A percentile compares a stretch with the other conserved stretches of the same genome.
phyloP scores from a whole-genome alignment of 2,329 filamentous ascomycete species.

The Fusarium chaquense region DNA sequence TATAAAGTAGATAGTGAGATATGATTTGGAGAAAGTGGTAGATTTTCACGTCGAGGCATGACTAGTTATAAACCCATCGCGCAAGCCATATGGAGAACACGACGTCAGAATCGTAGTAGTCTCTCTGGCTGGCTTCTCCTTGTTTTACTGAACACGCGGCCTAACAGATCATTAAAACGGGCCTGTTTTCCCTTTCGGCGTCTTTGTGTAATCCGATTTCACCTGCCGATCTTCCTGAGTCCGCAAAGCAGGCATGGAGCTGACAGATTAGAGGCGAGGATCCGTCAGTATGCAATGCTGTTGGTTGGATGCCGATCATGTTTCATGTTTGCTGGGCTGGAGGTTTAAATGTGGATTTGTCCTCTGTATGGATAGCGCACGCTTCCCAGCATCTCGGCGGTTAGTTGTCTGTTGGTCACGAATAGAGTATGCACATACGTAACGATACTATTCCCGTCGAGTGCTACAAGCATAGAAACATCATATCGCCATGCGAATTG shows the following conservation, averaged over 20 bases:
- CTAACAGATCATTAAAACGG: slow-evolving; percentile 34
- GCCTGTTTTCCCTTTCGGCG: slow-evolving; percentile 17
- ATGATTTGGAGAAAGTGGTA: background rate
- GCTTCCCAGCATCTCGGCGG: background rate
- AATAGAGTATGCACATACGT: too few relatives aligned
- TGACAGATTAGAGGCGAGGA: slow-evolving; percentile 25
- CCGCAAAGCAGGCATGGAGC: slow-evolving; percentile 27
- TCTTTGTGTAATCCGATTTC: slow-evolving; percentile 29
- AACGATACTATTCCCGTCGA: slow-evolving; percentile 13
- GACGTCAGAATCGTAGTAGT: slow-evolving; percentile 30
- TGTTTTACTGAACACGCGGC: slow-evolving; percentile 35
- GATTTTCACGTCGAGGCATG: slow-evolving; percentile 11
- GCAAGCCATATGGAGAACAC: slow-evolving; percentile 33
- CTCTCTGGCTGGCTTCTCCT: slow-evolving; percentile 6
- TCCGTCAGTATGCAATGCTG: slow-evolving; percentile 11
- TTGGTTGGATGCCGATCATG: slow-evolving; percentile 35
- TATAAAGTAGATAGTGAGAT: background rate
- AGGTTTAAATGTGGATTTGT: slow-evolving; percentile 19
- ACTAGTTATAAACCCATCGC: slow-evolving; percentile 32
- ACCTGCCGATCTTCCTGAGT: slow-evolving; percentile 42
- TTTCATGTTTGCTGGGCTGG: slow-evolving; percentile 33
- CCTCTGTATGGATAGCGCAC: slow-evolving; percentile 8
- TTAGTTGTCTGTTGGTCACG: slow-evolving; percentile 5
- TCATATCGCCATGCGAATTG: slow-evolving; percentile 1
- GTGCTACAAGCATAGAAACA: slow-evolving; percentile 29